Percentiles rank a stretch among this genome's conserved stretches.
These are phyloP conservation scores for Epithele typhae DNA, from an alignment of 768 basidiomycete genomes.

Conservation along the genomic window DNA sequence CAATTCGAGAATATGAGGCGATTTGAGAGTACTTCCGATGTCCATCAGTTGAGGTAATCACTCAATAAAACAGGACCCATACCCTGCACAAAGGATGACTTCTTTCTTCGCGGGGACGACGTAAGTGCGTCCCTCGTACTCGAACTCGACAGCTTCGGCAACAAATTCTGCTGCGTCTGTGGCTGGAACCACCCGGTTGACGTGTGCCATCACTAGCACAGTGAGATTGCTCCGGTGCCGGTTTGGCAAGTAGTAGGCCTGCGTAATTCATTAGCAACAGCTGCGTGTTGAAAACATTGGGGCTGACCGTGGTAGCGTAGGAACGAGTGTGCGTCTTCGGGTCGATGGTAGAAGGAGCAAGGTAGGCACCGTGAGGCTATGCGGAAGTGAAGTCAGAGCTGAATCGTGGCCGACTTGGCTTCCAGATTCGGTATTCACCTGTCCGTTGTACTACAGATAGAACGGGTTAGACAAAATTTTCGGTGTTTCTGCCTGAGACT, in stretches of 20 bases:
- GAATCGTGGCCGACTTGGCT: too few species aligned
- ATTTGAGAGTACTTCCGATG: slow-evolving; percentile 12
- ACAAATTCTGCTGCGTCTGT: slow-evolving; percentile 19
- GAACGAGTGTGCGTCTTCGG: slow-evolving; percentile 14
- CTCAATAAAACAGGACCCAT: too few species aligned
- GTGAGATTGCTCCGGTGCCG: slow-evolving; percentile 26
- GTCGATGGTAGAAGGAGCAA: slow-evolving; percentile 12
- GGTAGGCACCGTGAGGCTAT: slow-evolving; percentile 14
- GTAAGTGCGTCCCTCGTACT: slow-evolving; percentile 25
- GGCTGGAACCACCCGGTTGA: slow-evolving; percentile 23
- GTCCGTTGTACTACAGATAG: too few species aligned
- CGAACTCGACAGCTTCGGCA: slow-evolving; percentile 47
- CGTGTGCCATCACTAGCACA: slow-evolving; percentile 25
- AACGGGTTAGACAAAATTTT: too few species aligned
- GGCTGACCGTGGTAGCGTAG: slow-evolving; percentile 25
- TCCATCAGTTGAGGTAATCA: too few species aligned
- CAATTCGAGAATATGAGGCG: slow-evolving; percentile 48
- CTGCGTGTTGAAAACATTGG: neutral
- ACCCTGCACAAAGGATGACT: slow-evolving; percentile 35
- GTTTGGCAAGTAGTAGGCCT: slow-evolving; percentile 23
- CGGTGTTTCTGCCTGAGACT: slow-evolving; percentile 1
- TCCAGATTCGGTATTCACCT: too few species aligned
- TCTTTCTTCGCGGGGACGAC: slow-evolving; percentile 41
- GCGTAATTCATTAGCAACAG: neutral
- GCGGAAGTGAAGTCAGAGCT: too few species aligned